Conservation (phyloP, 176 grass and related monocot species). For the Eremochloa ophiuroides region DNA sequence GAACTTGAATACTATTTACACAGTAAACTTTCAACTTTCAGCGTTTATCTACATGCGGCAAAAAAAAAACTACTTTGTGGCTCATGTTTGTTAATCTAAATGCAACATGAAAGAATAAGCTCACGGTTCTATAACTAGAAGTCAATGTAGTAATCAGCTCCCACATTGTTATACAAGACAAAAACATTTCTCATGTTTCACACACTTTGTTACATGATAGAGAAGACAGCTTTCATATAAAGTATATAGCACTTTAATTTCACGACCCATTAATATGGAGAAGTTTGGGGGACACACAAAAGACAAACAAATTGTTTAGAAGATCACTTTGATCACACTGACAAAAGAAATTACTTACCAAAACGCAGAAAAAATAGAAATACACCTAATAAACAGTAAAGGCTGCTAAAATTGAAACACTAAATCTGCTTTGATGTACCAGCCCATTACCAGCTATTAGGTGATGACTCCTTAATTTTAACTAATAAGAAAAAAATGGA, state of each 20-base stretch:
- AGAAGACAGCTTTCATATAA: neutral
- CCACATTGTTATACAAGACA: neutral
- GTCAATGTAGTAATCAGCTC: neutral
- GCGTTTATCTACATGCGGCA: neutral
- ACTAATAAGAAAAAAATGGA: conserved; percentile 1
- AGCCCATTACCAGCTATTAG: neutral
- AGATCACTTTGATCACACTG: neutral
- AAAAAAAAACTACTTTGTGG: no score
- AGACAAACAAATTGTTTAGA: neutral
- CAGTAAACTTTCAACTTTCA: neutral
- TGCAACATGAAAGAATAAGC: no score
- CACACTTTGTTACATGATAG: neutral
- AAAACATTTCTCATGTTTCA: neutral
- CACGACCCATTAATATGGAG: neutral
- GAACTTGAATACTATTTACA: neutral
- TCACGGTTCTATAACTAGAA: neutral
- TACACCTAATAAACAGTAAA: neutral
- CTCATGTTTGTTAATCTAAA: no score
- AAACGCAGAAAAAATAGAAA: neutral
- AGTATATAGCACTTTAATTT: neutral
- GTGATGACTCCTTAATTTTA: neutral
- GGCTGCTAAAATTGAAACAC: neutral
- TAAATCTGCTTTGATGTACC: neutral
- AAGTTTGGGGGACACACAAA: neutral
- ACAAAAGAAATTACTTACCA: neutral